Percentiles rank a stretch among this genome's conserved stretches.
Evolutionary conservation across 495 filamentous ascomycete genomes (phyloP).

Genomic region (Podospora anserina): DNA sequence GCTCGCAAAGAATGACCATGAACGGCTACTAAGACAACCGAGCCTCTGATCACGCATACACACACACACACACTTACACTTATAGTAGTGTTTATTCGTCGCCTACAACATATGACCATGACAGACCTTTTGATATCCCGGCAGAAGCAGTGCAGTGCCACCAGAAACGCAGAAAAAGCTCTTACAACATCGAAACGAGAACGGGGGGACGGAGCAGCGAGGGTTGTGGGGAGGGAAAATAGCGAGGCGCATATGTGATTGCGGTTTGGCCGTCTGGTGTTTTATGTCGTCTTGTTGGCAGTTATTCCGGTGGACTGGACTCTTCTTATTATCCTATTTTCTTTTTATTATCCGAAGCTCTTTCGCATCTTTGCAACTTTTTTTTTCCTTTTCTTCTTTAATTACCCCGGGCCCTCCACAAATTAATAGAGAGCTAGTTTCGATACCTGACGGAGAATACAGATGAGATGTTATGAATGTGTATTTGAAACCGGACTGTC

Average conservation of each 20-base stretch:
- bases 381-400: conserved; percentile 29
- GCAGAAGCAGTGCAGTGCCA: conserved; percentile 16
- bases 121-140: conserved; percentile 25
- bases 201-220: background rate
- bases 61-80: background rate
- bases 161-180: conserved; percentile 12
- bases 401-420: conserved; percentile 36
- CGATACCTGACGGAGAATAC: conserved; percentile 45
- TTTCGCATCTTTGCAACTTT: conserved; percentile 28
- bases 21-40: conserved; percentile 74
- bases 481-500: background rate
- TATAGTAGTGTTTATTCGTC: conserved; percentile 11
- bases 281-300: conserved; percentile 33
- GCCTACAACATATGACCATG: conserved; percentile 15
- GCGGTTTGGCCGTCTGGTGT: conserved; percentile 23
- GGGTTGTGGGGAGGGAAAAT: conserved; percentile 21
- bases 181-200: conserved; percentile 8
- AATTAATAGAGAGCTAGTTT: conserved; percentile 47
- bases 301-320: conserved; percentile 29
- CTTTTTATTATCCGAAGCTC: conserved; percentile 37
- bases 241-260: conserved; percentile 25
- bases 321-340: conserved; percentile 30
- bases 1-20: conserved; percentile 95
- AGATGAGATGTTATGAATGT: conserved; percentile 34
- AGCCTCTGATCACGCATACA: conserved; percentile 2